Conservation (phyloP, 768 basidiomycete species). For the Coprinopsis sp. region DNA sequence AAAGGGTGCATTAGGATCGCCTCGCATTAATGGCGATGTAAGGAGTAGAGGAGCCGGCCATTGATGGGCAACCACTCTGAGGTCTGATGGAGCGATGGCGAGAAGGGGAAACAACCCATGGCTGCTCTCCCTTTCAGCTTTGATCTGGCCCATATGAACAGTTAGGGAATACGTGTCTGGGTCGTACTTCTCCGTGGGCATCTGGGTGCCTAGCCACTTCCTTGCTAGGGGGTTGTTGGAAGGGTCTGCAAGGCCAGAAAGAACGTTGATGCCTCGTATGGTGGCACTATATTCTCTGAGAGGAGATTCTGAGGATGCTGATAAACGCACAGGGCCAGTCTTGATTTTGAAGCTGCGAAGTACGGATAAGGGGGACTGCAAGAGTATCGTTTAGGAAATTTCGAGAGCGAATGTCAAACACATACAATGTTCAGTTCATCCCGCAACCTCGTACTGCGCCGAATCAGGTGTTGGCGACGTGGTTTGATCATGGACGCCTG, state of each 20-base stretch:
- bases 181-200: slow-evolving; percentile 30
- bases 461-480: slow-evolving; percentile 33
- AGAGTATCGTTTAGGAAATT: background rate
- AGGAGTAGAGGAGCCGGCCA: slow-evolving; percentile 60
- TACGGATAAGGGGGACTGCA: slow-evolving; percentile 43
- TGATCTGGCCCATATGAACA: slow-evolving; percentile 37
- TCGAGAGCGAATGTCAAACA: slow-evolving; percentile 4
- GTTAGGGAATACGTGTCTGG: slow-evolving; percentile 46
- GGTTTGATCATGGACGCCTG: slow-evolving; percentile 44
- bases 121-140: slow-evolving; percentile 39
- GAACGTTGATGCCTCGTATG: slow-evolving; percentile 36
- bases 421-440: slow-evolving; percentile 36
- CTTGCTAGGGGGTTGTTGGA: slow-evolving; percentile 40
- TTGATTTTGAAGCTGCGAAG: slow-evolving; percentile 40
- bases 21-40: slow-evolving; percentile 43
- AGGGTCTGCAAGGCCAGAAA: slow-evolving; percentile 46
- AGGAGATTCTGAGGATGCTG: slow-evolving; percentile 28
- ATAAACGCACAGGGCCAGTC: slow-evolving; percentile 44
- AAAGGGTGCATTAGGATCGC: slow-evolving; percentile 57
- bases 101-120: slow-evolving; percentile 37
- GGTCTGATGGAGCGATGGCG: slow-evolving; percentile 34
- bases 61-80: slow-evolving; percentile 45
- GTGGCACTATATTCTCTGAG: slow-evolving; percentile 39
- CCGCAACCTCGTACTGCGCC: slow-evolving; percentile 35
- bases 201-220: slow-evolving; percentile 46